Base-by-base conservation (phyloP, 2,329 filamentous ascomycete species). In the Exserohilum turcica region DNA sequence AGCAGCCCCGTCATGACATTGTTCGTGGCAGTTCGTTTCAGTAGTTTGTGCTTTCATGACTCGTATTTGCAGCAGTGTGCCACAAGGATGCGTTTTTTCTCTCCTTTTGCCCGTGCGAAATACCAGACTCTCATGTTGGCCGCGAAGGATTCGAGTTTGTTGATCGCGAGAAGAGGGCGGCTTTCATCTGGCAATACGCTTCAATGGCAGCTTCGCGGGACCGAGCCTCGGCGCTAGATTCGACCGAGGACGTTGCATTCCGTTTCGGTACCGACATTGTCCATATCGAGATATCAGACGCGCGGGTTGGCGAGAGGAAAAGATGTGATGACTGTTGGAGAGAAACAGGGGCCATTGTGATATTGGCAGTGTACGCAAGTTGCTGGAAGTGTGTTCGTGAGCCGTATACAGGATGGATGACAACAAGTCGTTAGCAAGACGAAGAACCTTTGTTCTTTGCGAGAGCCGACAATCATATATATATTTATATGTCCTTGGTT, bases 141-240 rank as follows among this genome's bases (percentile, higher is more conserved):
- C 40, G 43, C 10, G 33, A 12, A n/a, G 43, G 21, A 7, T 40
- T 56, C 6, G 61, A 35, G 12, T 39, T 47, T 9, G 38, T 18
- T 15, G 64, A 60, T 86, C 61, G 70, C 9, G 59, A 63, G 45
- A 74, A 72, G 4, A 74, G 57, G 19, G 65, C 62, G 9, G 66
- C 53, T 48, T 70, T 74, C 31, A 74, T 57, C 39, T 67, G 66
- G 51, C 56, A 61, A 53, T 74, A 74, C 15, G 70, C 71, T 62
- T 73, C 67, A 42, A 74, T 64, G 6, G 68, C 64, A 33, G 65
- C 64, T 38, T 71, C 62, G 38, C 59, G 62, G 13, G 68, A 65
- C 27, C 46, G 52, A 12, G 40, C 31, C 6, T 67, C 64, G 5
- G 49, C 43, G 18, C 66, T 52, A 12, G 64, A 58, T 4, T 56